These are phyloP conservation scores for Aspergillus felis DNA, from an alignment of 2,329 filamentous ascomycete genomes.

Conservation along the genomic window DNA sequence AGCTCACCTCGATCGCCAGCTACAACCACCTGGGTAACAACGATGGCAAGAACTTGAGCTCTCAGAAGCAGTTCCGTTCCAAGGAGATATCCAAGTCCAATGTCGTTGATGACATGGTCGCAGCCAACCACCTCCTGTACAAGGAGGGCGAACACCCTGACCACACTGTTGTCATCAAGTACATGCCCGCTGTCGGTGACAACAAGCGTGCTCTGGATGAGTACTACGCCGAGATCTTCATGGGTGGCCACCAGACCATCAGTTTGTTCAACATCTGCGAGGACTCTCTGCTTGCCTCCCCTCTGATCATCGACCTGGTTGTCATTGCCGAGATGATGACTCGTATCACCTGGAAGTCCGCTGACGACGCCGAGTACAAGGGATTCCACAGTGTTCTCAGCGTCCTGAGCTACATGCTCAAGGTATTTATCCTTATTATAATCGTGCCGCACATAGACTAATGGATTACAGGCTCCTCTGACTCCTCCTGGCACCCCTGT, in stretches of 20 bases:
- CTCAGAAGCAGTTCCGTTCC: slow-evolving; percentile 96
- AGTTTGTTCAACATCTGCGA: slow-evolving; percentile 98
- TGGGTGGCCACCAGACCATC: slow-evolving; percentile 97
- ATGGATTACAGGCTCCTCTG: slow-evolving; percentile 66
- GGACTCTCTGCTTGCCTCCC: slow-evolving; percentile 92
- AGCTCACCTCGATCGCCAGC: slow-evolving; percentile 94
- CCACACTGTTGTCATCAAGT: slow-evolving; percentile 99
- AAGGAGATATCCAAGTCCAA: slow-evolving; percentile 99
- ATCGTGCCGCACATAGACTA: slow-evolving; percentile 5
- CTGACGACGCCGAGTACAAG: slow-evolving; percentile 68
- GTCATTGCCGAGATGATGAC: slow-evolving; percentile 97
- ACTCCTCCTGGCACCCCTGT: slow-evolving; percentile 94
- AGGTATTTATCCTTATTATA: slow-evolving; percentile 39
- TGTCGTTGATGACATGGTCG: slow-evolving; percentile 99
- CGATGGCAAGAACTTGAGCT: slow-evolving; percentile 97
- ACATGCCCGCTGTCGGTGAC: slow-evolving; percentile 98
- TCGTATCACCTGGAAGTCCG: slow-evolving; percentile 83
- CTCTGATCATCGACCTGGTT: slow-evolving; percentile 94
- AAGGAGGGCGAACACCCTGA: slow-evolving; percentile 90
- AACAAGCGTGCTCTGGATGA: slow-evolving; percentile 98
- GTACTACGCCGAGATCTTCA: slow-evolving; percentile 99
- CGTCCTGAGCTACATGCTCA: slow-evolving; percentile 98
- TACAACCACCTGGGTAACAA: slow-evolving; percentile 99
- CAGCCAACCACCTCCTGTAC: slow-evolving; percentile 89
- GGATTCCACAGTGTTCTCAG: slow-evolving; percentile 96